Percentiles rank a stretch among this genome's conserved stretches.
Evolutionary conservation across 2,329 filamentous ascomycete species (phyloP).

Genomic region (Ustulina deusta): DNA sequence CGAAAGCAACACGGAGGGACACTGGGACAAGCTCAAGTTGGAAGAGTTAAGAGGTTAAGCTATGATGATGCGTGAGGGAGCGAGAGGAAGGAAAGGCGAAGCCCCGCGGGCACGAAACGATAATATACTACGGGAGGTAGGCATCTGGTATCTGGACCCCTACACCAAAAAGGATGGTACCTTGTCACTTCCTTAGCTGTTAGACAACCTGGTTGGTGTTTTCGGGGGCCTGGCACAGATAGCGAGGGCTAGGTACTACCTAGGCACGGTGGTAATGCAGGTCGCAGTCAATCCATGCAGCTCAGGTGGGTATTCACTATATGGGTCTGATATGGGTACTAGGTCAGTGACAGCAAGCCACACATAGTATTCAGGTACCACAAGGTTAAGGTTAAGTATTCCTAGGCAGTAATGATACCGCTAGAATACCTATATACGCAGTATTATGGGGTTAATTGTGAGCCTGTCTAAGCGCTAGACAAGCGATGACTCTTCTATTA

Average conservation of each 20-base stretch:
- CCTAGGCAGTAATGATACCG: constrained; percentile 13
- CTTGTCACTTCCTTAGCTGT: constrained; percentile 30
- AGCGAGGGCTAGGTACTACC: constrained; percentile 15
- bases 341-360: constrained; percentile 17
- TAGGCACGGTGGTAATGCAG: constrained; percentile 36
- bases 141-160: constrained; percentile 31
- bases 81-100: constrained; percentile 18
- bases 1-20: background rate
- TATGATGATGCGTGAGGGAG: constrained; percentile 13
- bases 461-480: constrained; percentile 27
- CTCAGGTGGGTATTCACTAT: constrained; percentile 35
- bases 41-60: constrained; percentile 4
- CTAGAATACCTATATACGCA: constrained; percentile 1
- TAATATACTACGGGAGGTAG: constrained; percentile 33
- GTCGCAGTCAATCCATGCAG: constrained; percentile 37
- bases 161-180: constrained; percentile 36
- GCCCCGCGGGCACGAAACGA: constrained; percentile 33
- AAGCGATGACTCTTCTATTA: constrained; percentile 33
- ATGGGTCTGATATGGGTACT: constrained; percentile 5
- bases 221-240: constrained; percentile 36
- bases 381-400: constrained; percentile 14
- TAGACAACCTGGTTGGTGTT: constrained; percentile 34
- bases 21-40: background rate
- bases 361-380: constrained; percentile 20
- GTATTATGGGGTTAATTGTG: constrained; percentile 12